Percentiles rank a stretch among this genome's conserved stretches.
These are phyloP conservation scores for Byssoonygena ceratinophila DNA, from an alignment of 2,329 filamentous ascomycete species.

Conservation along the genomic window DNA sequence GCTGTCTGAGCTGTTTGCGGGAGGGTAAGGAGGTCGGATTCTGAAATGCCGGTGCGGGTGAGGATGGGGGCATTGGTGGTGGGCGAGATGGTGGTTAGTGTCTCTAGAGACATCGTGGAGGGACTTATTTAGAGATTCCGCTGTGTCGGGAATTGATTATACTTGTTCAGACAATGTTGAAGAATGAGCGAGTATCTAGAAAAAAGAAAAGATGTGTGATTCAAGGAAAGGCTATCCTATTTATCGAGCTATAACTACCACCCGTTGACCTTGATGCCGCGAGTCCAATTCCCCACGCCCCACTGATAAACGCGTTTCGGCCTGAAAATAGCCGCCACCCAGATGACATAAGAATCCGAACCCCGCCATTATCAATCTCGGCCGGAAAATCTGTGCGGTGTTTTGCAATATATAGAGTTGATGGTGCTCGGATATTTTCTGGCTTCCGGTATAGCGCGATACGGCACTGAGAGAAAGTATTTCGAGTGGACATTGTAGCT, in stretches of 20 bases:
- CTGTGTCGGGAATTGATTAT: too few relatives aligned
- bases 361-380: neutral
- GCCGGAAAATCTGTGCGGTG: neutral
- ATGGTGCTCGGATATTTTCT: too few relatives aligned
- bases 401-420: too few relatives aligned
- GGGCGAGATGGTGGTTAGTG: conserved; percentile 72
- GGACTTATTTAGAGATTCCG: too few relatives aligned
- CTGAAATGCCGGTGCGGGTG: conserved; percentile 63
- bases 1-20: conserved; percentile 61
- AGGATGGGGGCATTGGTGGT: conserved; percentile 76
- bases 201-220: neutral
- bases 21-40: conserved; percentile 59
- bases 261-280: too few relatives aligned
- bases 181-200: too few relatives aligned
- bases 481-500: too few relatives aligned
- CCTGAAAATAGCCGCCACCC: neutral
- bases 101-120: conserved; percentile 43
- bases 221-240: neutral
- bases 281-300: too few relatives aligned
- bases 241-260: conserved; percentile 7
- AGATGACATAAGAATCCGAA: neutral
- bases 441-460: too few relatives aligned
- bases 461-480: too few relatives aligned
- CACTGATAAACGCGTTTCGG: conserved; percentile 4
- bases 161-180: too few relatives aligned